A percentile compares a stretch with the other conserved stretches of the same genome.
phyloP scores from a whole-genome alignment of 2,329 filamentous ascomycete species.

The Magnaporthiopsis rhizophila region DNA sequence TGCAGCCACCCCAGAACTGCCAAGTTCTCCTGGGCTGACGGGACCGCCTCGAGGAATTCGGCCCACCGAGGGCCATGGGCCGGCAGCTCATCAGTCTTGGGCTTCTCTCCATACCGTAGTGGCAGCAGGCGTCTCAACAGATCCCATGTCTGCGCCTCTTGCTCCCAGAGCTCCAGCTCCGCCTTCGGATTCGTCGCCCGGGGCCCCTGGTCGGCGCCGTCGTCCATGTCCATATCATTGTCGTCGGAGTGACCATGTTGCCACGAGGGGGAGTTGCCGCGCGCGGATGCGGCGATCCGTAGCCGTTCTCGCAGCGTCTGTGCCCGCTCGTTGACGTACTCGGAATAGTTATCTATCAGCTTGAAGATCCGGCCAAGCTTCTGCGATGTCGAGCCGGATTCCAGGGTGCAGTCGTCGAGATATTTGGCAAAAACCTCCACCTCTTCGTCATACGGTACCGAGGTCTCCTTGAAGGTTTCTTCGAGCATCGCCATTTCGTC shows the following conservation, averaged over 20 bases:
- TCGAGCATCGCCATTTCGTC: constrained; percentile 24
- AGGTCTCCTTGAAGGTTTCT: constrained; percentile 20
- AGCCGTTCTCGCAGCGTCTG: constrained; percentile 33
- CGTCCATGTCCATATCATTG: constrained; percentile 47
- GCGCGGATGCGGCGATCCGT: constrained; percentile 20
- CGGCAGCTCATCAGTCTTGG: constrained; percentile 22
- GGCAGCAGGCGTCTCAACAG: constrained; percentile 69
- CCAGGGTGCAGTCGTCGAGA: constrained; percentile 63
- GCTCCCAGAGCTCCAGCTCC: constrained; percentile 59
- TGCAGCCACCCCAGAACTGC: constrained; percentile 83
- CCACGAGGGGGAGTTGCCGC: constrained; percentile 18
- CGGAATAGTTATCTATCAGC: constrained; percentile 58
- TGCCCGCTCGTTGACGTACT: constrained; percentile 40
- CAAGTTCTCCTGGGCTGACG: constrained; percentile 67
- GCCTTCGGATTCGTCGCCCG: constrained; percentile 22
- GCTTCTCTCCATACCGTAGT: constrained; percentile 48
- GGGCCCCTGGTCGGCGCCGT: constrained; percentile 28
- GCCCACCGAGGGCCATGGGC: constrained; percentile 45
- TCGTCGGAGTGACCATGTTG: constrained; percentile 19
- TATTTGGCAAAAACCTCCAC: constrained; percentile 80
- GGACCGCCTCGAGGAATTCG: constrained; percentile 66
- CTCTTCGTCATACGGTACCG: constrained; percentile 64
- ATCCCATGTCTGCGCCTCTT: constrained; percentile 88
- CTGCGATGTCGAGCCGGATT: constrained; percentile 39
- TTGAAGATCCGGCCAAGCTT: constrained; percentile 59